These are phyloP conservation scores for Agaricus sinodeliciosus DNA, from an alignment of 768 basidiomycete genomes.

Conservation along the genomic window DNA sequence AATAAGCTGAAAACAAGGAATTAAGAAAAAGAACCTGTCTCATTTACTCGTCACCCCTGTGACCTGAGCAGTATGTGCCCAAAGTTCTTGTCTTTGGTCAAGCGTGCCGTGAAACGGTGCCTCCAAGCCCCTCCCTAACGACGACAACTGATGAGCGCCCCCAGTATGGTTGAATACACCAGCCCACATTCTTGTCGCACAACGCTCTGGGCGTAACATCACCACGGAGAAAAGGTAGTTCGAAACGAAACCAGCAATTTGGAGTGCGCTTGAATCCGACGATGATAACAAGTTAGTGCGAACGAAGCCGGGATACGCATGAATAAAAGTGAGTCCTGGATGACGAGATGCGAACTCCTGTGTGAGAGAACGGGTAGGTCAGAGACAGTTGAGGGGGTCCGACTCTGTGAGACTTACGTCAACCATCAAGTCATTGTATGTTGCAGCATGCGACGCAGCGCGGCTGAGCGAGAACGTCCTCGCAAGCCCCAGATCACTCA, in stretches of 20 bases:
- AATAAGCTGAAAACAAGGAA: too few relatives aligned
- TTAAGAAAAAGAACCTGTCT: neutral
- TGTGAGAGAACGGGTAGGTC: neutral
- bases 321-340: constrained; percentile 31
- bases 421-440: constrained; percentile 45
- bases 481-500: constrained; percentile 41
- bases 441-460: constrained; percentile 23
- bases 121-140: constrained; percentile 24
- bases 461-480: constrained; percentile 28
- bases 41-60: neutral
- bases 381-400: neutral
- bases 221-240: constrained; percentile 19
- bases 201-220: constrained; percentile 18
- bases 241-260: constrained; percentile 14
- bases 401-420: constrained; percentile 24
- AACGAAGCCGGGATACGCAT: constrained; percentile 32
- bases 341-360: constrained; percentile 30
- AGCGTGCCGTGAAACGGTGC: constrained; percentile 28
- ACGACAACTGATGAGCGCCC: constrained; percentile 26
- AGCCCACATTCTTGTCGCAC: constrained; percentile 31
- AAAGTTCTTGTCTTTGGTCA: constrained; percentile 28
- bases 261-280: constrained; percentile 21
- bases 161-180: constrained; percentile 19
- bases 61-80: constrained; percentile 20
- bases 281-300: constrained; percentile 23